Percentiles rank a stretch among this genome's conserved stretches.
phyloP scores from a whole-genome alignment of 1,139 yeast species.

The Protomyces inundatus region DNA sequence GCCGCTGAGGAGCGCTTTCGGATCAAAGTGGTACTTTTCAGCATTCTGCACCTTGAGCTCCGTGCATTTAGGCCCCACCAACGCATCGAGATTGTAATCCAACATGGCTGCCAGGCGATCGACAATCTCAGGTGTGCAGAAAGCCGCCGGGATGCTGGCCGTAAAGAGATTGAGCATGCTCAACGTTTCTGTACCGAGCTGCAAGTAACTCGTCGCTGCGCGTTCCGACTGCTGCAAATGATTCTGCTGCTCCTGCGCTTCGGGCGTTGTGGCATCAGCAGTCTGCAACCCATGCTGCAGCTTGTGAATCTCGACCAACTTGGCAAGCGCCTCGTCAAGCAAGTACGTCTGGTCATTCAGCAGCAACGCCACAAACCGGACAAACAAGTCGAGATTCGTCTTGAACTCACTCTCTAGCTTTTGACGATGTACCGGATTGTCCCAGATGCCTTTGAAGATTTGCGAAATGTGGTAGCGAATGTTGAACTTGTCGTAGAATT shows the following conservation, averaged over 20 bases:
- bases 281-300: slow-evolving; percentile 52
- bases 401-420: slow-evolving; percentile 66
- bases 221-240: slow-evolving; percentile 57
- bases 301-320: slow-evolving; percentile 69
- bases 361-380: slow-evolving; percentile 88
- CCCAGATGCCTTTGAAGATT: slow-evolving; percentile 80
- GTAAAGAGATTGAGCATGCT: slow-evolving; percentile 75
- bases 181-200: slow-evolving; percentile 77
- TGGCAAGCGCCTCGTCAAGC: slow-evolving; percentile 82
- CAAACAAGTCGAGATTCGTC: slow-evolving; percentile 67
- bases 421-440: slow-evolving; percentile 57
- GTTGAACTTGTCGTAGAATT: slow-evolving; percentile 92
- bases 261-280: slow-evolving; percentile 30
- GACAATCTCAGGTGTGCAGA: slow-evolving; percentile 82
- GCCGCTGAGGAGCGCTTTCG: slow-evolving; percentile 62
- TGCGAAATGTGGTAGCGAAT: slow-evolving; percentile 80
- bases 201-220: slow-evolving; percentile 76
- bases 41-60: slow-evolving; percentile 82
- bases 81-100: slow-evolving; percentile 78
- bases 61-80: slow-evolving; percentile 93
- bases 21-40: slow-evolving; percentile 75
- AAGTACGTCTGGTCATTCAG: slow-evolving; percentile 88
- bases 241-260: slow-evolving; percentile 30
- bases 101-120: slow-evolving; percentile 94
- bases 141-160: slow-evolving; percentile 77